phyloP scores from a whole-genome alignment of 2,329 filamentous ascomycete genomes.

The Phialophora chinensis region DNA sequence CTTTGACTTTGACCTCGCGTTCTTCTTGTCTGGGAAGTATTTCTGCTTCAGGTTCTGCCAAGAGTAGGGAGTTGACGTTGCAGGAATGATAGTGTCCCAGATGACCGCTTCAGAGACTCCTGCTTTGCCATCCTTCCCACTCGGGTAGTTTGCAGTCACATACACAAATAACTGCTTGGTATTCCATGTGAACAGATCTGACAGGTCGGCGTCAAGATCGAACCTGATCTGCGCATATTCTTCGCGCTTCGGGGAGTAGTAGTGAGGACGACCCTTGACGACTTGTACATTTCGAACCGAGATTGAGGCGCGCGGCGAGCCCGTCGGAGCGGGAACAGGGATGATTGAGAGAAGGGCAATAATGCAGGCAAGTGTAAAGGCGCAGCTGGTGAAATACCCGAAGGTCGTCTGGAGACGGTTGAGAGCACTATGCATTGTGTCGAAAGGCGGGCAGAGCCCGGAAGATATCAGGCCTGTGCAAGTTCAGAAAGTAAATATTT shows the following conservation, averaged over 20 bases:
- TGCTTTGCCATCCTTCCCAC: slow-evolving; percentile 40
- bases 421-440: slow-evolving; percentile 56
- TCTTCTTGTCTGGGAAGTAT: slow-evolving; percentile 44
- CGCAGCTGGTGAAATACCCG: slow-evolving; percentile 96
- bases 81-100: slow-evolving; percentile 94
- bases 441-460: not conserved
- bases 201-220: slow-evolving; percentile 88
- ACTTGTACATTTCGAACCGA: slow-evolving; percentile 81
- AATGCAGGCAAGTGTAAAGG: slow-evolving; percentile 77
- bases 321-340: slow-evolving; percentile 64
- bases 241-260: slow-evolving; percentile 90
- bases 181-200: slow-evolving; percentile 97
- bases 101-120: slow-evolving; percentile 76
- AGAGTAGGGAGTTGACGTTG: slow-evolving; percentile 55
- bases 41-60: slow-evolving; percentile 47
- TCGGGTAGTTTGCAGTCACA: slow-evolving; percentile 75
- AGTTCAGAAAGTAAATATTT: not conserved
- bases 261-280: slow-evolving; percentile 89
- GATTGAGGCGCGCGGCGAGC: slow-evolving; percentile 66
- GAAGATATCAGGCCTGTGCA: not conserved
- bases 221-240: slow-evolving; percentile 96
- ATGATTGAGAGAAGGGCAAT: slow-evolving; percentile 74
- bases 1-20: slow-evolving; percentile 33
- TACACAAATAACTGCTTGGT: slow-evolving; percentile 98
- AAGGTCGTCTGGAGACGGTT: slow-evolving; percentile 91